Base-by-base conservation (phyloP, 2,329 filamentous ascomycete species). In the Phoma sp. region DNA sequence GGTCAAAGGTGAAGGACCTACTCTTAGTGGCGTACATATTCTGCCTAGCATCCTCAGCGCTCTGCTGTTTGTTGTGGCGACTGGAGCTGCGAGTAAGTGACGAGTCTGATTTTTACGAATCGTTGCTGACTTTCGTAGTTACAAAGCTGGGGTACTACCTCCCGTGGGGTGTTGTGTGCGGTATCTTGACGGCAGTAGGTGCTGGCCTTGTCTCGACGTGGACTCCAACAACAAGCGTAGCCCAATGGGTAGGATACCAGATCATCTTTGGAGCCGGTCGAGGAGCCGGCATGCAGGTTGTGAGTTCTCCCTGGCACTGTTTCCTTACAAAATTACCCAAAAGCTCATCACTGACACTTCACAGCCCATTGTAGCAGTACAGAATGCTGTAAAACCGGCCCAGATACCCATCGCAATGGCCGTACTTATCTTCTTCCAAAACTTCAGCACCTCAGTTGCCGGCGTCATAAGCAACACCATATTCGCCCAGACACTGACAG, bases 121-220 rank as follows among this genome's bases (percentile, higher is more conserved):
- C 4, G 33, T 31, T 36, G 27, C 55, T 67, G 15, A 67, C 10
- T 4, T 5, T 22, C 22, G 6, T 17, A 67, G 65, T 69, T 10
- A 57, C 58, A 1, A 57, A 51, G 7, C 29, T 62, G 12, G 68
- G 71, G 0, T 73, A 67, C 33, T 73, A 73, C 41, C 62, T 70
- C 10, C 71, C 70, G 2, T 72, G 63, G 63, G 61, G 68, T 2
- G 24, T 77, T 1, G 54, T 60, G 0, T 66, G 74, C 4, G 62
- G 62, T 15, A 57, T 63, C 0, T 37, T 78, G 10, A 70, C 73
- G 51, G 61, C 76, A 2, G 71, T 79, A 31, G 77, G 76, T 13
- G 70, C 72, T 7, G 78, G 77, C 3, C 69, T 81, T 1, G 55
- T 80, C 3, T 71, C 76, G 1, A 79, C 75, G 6, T 74, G 78